phyloP scores from a whole-genome alignment of 495 filamentous ascomycete genomes.

The Aspergillus bridgeri region DNA sequence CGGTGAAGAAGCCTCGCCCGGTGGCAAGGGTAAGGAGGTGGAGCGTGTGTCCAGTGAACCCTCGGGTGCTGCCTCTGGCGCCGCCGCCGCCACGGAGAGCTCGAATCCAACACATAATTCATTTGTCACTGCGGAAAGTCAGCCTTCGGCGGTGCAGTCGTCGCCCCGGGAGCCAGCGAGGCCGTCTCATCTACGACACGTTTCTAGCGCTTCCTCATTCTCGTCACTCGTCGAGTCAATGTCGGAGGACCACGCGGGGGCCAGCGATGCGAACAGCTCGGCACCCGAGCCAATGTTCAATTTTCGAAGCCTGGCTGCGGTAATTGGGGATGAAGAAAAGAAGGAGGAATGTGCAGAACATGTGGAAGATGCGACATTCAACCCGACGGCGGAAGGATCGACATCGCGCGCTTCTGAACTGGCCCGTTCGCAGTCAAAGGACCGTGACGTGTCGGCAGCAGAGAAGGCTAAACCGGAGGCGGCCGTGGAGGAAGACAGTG shows the following conservation, averaged over 20 bases:
- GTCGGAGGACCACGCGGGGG: conserved; percentile 41
- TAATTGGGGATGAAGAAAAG: conserved; percentile 71
- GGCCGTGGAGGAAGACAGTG: conserved; percentile 11
- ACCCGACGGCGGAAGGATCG: conserved; percentile 21
- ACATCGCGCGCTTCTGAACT: conserved; percentile 14
- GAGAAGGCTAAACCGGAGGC: conserved; percentile 10
- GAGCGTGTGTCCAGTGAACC: conserved; percentile 48
- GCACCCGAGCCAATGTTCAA: conserved; percentile 82
- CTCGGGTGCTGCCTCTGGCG: neutral
- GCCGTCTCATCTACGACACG: conserved; percentile 70
- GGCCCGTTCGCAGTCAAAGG: neutral
- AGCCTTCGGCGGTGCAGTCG: conserved; percentile 12
- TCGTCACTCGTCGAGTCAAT: conserved; percentile 69
- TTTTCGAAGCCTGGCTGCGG: conserved; percentile 80
- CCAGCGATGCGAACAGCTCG: conserved; percentile 48
- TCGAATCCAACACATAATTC: neutral
- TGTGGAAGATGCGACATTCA: conserved; percentile 31
- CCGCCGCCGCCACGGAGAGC: conserved; percentile 6
- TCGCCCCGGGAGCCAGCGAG: conserved; percentile 37
- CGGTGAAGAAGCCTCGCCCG: conserved; percentile 29
- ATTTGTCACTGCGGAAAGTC: conserved; percentile 10
- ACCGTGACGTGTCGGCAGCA: neutral
- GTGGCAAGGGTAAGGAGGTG: conserved; percentile 78
- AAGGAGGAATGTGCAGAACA: conserved; percentile 42
- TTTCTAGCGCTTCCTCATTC: conserved; percentile 79